phyloP scores from a whole-genome alignment of 2,329 filamentous ascomycete species.

The Talaromyces verruculosus region DNA sequence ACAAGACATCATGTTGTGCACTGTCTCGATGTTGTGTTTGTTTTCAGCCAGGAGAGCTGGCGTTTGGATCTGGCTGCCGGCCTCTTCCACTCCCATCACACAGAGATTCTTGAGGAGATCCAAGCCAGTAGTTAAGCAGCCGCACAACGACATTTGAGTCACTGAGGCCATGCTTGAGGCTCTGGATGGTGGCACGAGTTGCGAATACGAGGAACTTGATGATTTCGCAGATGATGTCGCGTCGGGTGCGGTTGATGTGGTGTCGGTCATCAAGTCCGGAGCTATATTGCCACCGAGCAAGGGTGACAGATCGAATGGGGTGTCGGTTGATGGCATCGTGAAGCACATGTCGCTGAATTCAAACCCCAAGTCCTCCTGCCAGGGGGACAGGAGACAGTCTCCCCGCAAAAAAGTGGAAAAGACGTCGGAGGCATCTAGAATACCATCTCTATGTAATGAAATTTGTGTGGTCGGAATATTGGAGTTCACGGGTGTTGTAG shows the following conservation, averaged over 20 bases:
- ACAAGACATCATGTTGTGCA: conserved; percentile 2
- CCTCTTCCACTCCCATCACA: not conserved
- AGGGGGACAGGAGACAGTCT: not conserved
- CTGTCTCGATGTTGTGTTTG: not conserved
- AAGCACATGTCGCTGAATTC: not conserved
- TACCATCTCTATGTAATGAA: not conserved
- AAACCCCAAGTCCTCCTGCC: not conserved
- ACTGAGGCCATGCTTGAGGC: not conserved
- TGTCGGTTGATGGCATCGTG: not conserved
- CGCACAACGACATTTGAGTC: not conserved
- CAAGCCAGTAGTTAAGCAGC: not conserved
- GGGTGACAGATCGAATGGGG: not conserved
- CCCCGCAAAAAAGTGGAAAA: not conserved
- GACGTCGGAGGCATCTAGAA: not conserved
- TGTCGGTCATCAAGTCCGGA: not conserved
- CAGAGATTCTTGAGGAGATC: not conserved
- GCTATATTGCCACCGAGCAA: not conserved
- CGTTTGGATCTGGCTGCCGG: not conserved
- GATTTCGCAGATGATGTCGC: not conserved
- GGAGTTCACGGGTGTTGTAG: not conserved
- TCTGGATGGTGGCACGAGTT: not conserved
- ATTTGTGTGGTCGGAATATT: not conserved
- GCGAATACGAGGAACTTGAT: not conserved
- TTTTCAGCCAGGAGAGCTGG: not conserved
- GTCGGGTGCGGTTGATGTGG: not conserved